Conservation (phyloP, 441 rosid species). For the Breynia disticha region DNA sequence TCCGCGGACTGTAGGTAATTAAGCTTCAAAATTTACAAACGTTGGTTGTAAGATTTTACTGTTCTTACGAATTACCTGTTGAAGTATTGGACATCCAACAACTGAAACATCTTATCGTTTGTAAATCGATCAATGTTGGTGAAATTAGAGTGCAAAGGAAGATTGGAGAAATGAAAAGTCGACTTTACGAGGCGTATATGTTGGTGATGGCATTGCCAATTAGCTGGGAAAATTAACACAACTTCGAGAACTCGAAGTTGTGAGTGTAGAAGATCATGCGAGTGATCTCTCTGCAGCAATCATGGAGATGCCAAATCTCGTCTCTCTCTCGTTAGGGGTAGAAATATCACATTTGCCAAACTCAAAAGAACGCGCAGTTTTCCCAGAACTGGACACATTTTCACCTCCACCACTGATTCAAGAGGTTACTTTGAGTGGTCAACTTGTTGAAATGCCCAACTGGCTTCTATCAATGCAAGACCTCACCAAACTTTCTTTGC, state of each 20-base stretch:
- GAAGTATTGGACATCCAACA: constrained; percentile 9
- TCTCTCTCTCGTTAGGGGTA: constrained; percentile 7
- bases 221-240: constrained; percentile 13
- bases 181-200: constrained; percentile 11
- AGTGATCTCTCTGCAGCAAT: constrained; percentile 9
- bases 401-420: constrained; percentile 13
- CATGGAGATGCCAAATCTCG: constrained; percentile 11
- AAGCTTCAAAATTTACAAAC: constrained; percentile 18
- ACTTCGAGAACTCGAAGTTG: constrained; percentile 12
- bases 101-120: constrained; percentile 16
- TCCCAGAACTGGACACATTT: constrained; percentile 14
- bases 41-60: constrained; percentile 16
- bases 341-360: neutral
- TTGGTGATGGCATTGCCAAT: constrained; percentile 14
- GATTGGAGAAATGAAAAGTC: constrained; percentile 7
- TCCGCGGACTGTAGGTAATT: constrained; percentile 11
- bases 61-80: neutral
- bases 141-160: constrained; percentile 12
- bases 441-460: constrained; percentile 11
- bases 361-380: neutral
- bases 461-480: constrained; percentile 15
- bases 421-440: neutral
- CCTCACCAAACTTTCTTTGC: neutral
- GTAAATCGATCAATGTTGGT: neutral
- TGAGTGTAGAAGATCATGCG: constrained; percentile 15